phyloP scores from a whole-genome alignment of 2,329 filamentous ascomycete species.

The Cladophialophora chaetospira region DNA sequence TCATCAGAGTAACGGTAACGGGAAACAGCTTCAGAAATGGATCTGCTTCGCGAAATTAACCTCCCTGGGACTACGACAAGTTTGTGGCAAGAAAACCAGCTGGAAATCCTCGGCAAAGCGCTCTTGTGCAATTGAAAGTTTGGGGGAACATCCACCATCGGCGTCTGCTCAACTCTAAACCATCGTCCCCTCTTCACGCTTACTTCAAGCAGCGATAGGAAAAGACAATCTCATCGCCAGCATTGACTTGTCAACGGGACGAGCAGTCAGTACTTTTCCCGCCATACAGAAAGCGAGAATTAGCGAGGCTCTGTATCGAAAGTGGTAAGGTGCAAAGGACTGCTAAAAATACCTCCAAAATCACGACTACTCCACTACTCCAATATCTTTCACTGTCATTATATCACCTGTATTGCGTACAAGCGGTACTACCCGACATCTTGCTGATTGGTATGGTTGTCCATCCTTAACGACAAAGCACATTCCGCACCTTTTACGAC shows the following conservation, averaged over 20 bases:
- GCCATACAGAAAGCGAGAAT: slow-evolving; percentile 1
- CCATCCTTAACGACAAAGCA: too few relatives aligned
- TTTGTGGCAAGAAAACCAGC: too few relatives aligned
- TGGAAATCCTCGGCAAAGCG: too few relatives aligned
- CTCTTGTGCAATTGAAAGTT: too few relatives aligned
- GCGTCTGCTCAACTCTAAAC: background rate
- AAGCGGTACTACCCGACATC: background rate
- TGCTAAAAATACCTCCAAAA: slow-evolving; percentile 8
- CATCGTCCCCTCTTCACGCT: background rate
- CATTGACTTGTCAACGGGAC: too few relatives aligned
- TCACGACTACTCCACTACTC: background rate
- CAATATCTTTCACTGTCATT: background rate
- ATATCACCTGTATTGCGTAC: too few relatives aligned
- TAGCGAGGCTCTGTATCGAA: background rate
- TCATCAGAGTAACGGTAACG: background rate
- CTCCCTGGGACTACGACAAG: background rate
- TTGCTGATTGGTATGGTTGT: too few relatives aligned
- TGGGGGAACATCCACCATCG: too few relatives aligned
- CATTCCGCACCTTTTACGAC: too few relatives aligned
- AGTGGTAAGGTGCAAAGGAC: background rate
- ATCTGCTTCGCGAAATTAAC: slow-evolving; percentile 6
- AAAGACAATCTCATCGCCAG: too few relatives aligned
- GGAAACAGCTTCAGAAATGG: background rate
- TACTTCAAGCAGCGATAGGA: too few relatives aligned
- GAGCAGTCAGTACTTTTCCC: background rate